Conservation (phyloP, 371 early-diverging fungal genomes). For the Actinomortierella ambigua region DNA sequence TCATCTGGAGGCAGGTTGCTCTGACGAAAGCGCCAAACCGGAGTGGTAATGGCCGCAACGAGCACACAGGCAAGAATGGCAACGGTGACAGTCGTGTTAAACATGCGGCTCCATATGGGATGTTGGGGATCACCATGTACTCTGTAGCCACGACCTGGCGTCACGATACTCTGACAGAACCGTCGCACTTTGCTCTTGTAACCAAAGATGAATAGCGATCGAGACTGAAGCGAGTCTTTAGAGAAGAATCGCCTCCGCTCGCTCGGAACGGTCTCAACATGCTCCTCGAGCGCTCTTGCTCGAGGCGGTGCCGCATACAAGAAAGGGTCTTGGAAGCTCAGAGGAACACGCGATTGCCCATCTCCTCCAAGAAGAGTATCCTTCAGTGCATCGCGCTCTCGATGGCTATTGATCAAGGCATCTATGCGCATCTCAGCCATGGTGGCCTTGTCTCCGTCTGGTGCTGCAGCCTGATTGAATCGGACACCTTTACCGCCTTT, state of each 20-base stretch:
- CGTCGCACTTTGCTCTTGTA: constrained; percentile 50
- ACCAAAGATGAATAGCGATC: constrained; percentile 32
- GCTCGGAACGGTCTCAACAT: no score
- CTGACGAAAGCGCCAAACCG: constrained; percentile 57
- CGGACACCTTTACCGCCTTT: no score
- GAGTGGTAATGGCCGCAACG: constrained; percentile 61
- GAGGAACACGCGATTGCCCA: no score
- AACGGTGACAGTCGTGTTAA: constrained; percentile 51
- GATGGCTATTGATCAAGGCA: no score
- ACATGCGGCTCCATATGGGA: constrained; percentile 47
- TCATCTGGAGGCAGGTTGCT: neutral
- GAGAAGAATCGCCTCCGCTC: constrained; percentile 18
- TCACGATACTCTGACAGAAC: constrained; percentile 58
- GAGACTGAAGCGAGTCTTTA: constrained; percentile 9
- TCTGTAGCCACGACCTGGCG: constrained; percentile 58
- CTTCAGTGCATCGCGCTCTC: no score
- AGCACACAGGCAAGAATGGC: constrained; percentile 58
- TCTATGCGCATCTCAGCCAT: no score
- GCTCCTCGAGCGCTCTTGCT: no score
- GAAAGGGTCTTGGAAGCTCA: no score
- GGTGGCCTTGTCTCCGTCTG: no score
- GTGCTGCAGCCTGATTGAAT: no score
- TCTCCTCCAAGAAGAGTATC: no score
- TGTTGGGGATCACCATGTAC: constrained; percentile 53
- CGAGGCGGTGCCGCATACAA: no score